Base-by-base conservation (phyloP, 2,329 filamentous ascomycete species). In the Colletotrichum orbiculare region DNA sequence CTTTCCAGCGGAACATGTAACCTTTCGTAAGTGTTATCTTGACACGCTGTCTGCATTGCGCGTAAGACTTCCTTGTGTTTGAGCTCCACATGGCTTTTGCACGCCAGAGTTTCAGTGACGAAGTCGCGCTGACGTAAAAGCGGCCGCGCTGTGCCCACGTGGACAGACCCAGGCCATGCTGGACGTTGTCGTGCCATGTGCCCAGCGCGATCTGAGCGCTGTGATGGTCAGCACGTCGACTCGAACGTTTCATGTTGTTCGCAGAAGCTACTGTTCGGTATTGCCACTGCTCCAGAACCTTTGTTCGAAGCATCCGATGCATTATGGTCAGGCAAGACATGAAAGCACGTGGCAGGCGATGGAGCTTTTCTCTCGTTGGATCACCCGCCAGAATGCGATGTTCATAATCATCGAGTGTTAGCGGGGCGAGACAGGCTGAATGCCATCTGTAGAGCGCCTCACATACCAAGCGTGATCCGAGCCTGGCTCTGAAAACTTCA, bases 1-100 rank as follows among this genome's bases (percentile, higher is more conserved):
- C 53, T 39, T 47, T 64, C 69, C 69, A 71, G 2, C 45, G 45
- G 12, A 10, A 17, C 7, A 68, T 34, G 12, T 67, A 47, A n/a
- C 25, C 49, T 38, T 65, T 66, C 13, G 65, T 56, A 10, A 56
- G 54, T 42, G 58, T 49, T 8, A 57, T 49, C 41, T 67, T 67
- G 35, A 66, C 56, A 39, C 57, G 53, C 50, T 65, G 58, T 13
- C 65, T 61, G 48, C 62, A 67, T 33, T 45, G 52, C 35, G 63
- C 62, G 15, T 67, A 67, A 12, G 62, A 43, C 38, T 50, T 67
- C 33, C 62, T 62, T n/a, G 53, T 54, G 39, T 35, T 37, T 7
- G 65, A 67, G 34, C 58, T 55, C 62, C 62, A 65, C n/a, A 41
- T 35, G 11, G 34, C 46, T 13, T 48, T 62, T n/a, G 41, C 53